phyloP scores from a whole-genome alignment of 495 filamentous ascomycete genomes.

The Neurospora sp. region DNA sequence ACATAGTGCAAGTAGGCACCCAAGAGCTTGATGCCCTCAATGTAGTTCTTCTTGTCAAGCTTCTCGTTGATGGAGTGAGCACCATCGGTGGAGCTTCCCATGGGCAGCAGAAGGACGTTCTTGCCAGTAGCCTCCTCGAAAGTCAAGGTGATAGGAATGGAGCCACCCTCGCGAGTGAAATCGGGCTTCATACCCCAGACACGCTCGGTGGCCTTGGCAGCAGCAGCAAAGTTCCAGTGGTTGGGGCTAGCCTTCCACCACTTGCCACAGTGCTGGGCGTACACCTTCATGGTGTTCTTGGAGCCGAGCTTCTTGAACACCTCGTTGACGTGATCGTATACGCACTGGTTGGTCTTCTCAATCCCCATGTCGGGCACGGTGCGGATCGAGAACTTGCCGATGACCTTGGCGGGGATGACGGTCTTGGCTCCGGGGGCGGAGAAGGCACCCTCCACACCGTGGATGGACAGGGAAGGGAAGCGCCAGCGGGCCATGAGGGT shows the following conservation, averaged over 20 bases:
- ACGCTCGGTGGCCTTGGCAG: conserved; percentile 80
- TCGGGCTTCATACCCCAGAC: conserved; percentile 91
- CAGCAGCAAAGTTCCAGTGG: conserved; percentile 96
- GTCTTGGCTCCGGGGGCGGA: conserved; percentile 92
- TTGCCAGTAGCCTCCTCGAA: conserved; percentile 98
- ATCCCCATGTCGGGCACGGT: conserved; percentile 97
- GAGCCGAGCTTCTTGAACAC: conserved; percentile 73
- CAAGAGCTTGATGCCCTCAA: conserved; percentile 93
- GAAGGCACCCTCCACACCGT: conserved; percentile 94
- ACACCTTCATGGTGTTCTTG: conserved; percentile 82
- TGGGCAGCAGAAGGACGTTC: conserved; percentile 89
- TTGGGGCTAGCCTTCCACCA: conserved; percentile 98
- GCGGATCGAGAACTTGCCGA: conserved; percentile 95
- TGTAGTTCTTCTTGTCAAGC: conserved; percentile 91
- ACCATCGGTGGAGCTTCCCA: conserved; percentile 94
- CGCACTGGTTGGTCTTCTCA: conserved; percentile 71
- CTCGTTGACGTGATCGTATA: conserved; percentile 67
- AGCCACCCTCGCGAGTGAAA: conserved; percentile 92
- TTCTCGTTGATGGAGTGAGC: conserved; percentile 98
- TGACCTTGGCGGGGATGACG: conserved; percentile 94
- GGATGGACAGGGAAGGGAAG: conserved; percentile 86
- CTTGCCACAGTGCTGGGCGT: conserved; percentile 78
- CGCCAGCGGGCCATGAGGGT: conserved; percentile 95
- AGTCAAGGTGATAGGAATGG: conserved; percentile 91
- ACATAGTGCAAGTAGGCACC: conserved; percentile 96